Evolutionary conservation across 2,329 filamentous ascomycete species (phyloP), one percentile per base, ranked within the genome.

Genomic region (Cladophialophora psammophila): DNA sequence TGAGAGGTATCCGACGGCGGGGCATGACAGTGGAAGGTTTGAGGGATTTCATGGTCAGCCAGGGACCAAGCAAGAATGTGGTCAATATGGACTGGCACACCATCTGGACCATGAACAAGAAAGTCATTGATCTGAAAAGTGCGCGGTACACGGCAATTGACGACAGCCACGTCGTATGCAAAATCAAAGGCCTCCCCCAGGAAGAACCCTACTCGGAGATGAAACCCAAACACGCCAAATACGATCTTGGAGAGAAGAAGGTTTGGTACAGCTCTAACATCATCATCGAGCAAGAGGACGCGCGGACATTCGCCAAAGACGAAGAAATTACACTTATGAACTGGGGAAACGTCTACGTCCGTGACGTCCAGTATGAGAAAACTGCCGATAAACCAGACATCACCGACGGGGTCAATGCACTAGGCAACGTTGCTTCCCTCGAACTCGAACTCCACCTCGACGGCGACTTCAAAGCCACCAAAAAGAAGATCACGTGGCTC

Each of bases 401-500:
- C 42, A 54, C 69, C 12, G 64, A 71, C n/a, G 67, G 68, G 20
- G 68, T 74, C 42, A 67, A 71, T 18, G 38, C 66, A 3, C 58
- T 74, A 15, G 81, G 82, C 45, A 83, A 88, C 57, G 87, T 95
- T 74, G 87, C 87, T 7, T 83, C 80, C 32, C 82, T 95, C 55
- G 88, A 89, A 61, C 83, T 93, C 65, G 91, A 95, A 80, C 86
- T 96, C 15, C 89, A 96, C 78, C 86, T 96, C 59, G 87, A 90
- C 74, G 92, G 93, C 58, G 93, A 96, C 77, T 91, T 96, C 79
- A 94, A 94, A 83, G 88, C 90, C 72, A 96, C 93, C 0, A 87
- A 91, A 75, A 96, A 96, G 86, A 96, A 96, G 84, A 87, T 96
- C 36, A 96, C 92, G 0, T 96, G 93, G 93, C 83, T 96, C 34